Percentiles rank a stretch among this genome's conserved stretches.
phyloP scores from a whole-genome alignment of 768 basidiomycete species.

The Gloeophyllum trabeum region DNA sequence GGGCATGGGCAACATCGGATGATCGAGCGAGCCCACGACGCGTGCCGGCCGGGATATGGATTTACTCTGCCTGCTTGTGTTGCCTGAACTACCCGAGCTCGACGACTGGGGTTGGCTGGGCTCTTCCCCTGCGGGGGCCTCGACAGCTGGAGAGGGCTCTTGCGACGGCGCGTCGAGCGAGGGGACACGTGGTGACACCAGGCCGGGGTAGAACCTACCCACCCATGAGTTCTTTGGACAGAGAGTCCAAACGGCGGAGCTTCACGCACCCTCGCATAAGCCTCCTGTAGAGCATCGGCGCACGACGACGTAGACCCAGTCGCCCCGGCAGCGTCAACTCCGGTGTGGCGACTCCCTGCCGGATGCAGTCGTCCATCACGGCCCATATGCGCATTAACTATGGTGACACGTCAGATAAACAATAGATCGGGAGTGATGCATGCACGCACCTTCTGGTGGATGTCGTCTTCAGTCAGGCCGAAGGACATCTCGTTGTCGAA shows the following conservation, averaged over 20 bases:
- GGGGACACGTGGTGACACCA: conserved; percentile 23
- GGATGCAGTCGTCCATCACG: conserved; percentile 92
- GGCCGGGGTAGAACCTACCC: conserved; percentile 39
- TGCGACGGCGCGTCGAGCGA: conserved; percentile 20
- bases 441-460: conserved; percentile 51
- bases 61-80: conserved; percentile 1
- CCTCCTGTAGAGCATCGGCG: conserved; percentile 81
- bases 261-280: conserved; percentile 73
- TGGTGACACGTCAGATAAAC: conserved; percentile 2
- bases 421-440: conserved; percentile 1
- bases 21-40: conserved; percentile 71
- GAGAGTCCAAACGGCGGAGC: too few species aligned
- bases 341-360: conserved; percentile 67
- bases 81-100: background rate
- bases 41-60: conserved; percentile 19
- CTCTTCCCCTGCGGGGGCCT: conserved; percentile 8
- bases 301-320: conserved; percentile 65
- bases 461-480: conserved; percentile 64
- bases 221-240: background rate
- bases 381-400: conserved; percentile 71
- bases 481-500: conserved; percentile 86
- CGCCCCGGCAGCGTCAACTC: conserved; percentile 84
- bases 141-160: conserved; percentile 12
- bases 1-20: conserved; percentile 71
- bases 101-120: conserved; percentile 6